These are phyloP conservation scores for Cyberlindnera lachancei DNA, from an alignment of 805 yeast genomes.

Conservation along the genomic window DNA sequence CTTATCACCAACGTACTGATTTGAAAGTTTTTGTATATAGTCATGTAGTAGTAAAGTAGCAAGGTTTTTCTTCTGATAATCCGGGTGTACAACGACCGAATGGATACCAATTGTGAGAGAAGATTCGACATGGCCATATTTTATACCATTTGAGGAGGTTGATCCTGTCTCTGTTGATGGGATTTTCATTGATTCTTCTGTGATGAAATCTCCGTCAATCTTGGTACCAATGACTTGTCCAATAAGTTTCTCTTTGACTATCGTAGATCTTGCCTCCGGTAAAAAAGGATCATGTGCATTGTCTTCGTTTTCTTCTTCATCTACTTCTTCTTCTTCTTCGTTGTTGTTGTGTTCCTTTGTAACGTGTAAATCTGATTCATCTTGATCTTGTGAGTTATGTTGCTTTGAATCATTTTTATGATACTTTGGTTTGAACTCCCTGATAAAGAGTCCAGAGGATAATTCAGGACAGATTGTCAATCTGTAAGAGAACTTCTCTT, in stretches of 20 bases:
- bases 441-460: constrained; percentile 77
- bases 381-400: constrained; percentile 20
- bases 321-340: constrained; percentile 21
- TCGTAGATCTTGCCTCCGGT: constrained; percentile 27
- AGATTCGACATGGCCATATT: constrained; percentile 64
- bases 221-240: constrained; percentile 83
- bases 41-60: constrained; percentile 82
- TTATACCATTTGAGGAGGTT: constrained; percentile 11
- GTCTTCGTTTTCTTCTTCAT: constrained; percentile 24
- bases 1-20: constrained; percentile 77
- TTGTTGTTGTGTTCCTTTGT: constrained; percentile 19
- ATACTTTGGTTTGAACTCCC: constrained; percentile 40
- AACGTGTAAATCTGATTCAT: constrained; percentile 9
- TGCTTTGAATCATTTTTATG: constrained; percentile 9
- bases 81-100: constrained; percentile 68
- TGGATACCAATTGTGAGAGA: constrained; percentile 76
- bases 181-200: constrained; percentile 52
- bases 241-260: constrained; percentile 54
- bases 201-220: constrained; percentile 40
- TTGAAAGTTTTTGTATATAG: constrained; percentile 81
- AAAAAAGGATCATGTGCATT: constrained; percentile 22
- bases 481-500: constrained; percentile 61
- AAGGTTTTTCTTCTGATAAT: constrained; percentile 72
- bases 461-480: constrained; percentile 82
- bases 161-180: constrained; percentile 33